Conservation (phyloP, 495 filamentous ascomycete genomes). For the Pyrenopolyporus hunteri region DNA sequence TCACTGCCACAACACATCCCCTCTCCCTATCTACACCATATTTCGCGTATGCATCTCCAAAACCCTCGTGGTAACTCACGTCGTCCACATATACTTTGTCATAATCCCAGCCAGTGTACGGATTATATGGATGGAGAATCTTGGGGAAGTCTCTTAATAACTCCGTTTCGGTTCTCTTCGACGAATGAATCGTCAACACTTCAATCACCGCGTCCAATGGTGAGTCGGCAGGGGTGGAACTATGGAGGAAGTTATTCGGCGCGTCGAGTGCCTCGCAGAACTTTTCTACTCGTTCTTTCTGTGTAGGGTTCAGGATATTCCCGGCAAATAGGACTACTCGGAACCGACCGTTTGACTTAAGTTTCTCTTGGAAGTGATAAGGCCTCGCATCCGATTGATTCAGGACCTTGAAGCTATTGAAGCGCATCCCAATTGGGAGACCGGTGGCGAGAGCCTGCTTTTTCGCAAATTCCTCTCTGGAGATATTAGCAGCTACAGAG, state of each 20-base stretch:
- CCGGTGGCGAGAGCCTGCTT: constrained; percentile 49
- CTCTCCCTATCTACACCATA: constrained; percentile 65
- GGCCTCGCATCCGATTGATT: constrained; percentile 65
- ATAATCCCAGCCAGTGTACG: constrained; percentile 68
- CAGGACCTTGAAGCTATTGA: constrained; percentile 65
- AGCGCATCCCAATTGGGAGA: constrained; percentile 58
- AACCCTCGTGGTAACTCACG: constrained; percentile 61
- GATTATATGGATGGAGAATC: constrained; percentile 62
- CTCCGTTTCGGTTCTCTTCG: constrained; percentile 55
- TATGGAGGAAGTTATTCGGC: constrained; percentile 45
- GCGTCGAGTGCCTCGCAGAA: constrained; percentile 51
- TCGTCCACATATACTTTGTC: constrained; percentile 71
- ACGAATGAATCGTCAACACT: constrained; percentile 66
- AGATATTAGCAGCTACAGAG: constrained; percentile 59
- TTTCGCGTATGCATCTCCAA: constrained; percentile 66
- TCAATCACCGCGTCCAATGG: constrained; percentile 57
- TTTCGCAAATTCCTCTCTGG: constrained; percentile 26
- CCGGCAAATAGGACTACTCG: constrained; percentile 70
- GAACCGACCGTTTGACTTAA: constrained; percentile 65
- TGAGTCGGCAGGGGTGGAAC: constrained; percentile 52
- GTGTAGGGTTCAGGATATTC: constrained; percentile 51
- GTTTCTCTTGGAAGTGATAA: constrained; percentile 56
- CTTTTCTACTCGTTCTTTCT: constrained; percentile 54
- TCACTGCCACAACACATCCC: constrained; percentile 62
- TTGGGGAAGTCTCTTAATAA: constrained; percentile 62